Base-by-base conservation (phyloP, 768 basidiomycete species). In the Lactifluus subvellereus region DNA sequence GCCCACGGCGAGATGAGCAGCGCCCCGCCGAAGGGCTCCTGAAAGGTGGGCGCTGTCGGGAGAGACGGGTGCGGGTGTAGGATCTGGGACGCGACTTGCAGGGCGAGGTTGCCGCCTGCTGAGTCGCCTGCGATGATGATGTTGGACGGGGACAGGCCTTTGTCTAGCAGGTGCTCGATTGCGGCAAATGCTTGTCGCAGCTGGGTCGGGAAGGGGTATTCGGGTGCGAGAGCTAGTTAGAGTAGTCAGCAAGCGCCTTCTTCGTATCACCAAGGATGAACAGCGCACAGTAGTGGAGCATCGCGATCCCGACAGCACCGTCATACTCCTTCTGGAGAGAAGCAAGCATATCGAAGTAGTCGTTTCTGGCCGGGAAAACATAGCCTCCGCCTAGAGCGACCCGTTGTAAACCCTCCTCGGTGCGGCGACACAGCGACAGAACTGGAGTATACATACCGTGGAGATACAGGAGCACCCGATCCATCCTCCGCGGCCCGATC, bases 21-120 rank as follows among this genome's bases (percentile, higher is more conserved):
- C 20, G 20, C 30, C 13, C 61, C 61, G 14, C 56, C 32, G 6
- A 62, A 45, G 6, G 55, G 13, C 7, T 14, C 38, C 11, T 40
- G 38, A 3, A 40, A 40, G 3, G 6, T 6, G 10, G 38, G 38
- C 3, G 13, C 38, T 14, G 38, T 14, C 3, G 38, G 38, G 4
- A 65, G 40, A n/a, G 61, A 53, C 2, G 66, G 14, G 5, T 62
- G 66, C 0, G 69, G 63, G 9, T 70, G 67, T 0, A 68, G 53
- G 13, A 68, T 18, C 30, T 66, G 65, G 2, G 60, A 43, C 0
- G 66, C 49, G 13, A 68, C 55, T 54, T 71, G 70, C 14, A 70
- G 8, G 7, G 60, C 50, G 7, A 70, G 38, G 54, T 69, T 70
- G 18, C 53, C 14, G 5, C 42, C 42, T 43, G 42, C 42, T 14